These are phyloP conservation scores for Apiospora sp. DNA, from an alignment of 2,329 filamentous ascomycete genomes.

Conservation along the genomic window DNA sequence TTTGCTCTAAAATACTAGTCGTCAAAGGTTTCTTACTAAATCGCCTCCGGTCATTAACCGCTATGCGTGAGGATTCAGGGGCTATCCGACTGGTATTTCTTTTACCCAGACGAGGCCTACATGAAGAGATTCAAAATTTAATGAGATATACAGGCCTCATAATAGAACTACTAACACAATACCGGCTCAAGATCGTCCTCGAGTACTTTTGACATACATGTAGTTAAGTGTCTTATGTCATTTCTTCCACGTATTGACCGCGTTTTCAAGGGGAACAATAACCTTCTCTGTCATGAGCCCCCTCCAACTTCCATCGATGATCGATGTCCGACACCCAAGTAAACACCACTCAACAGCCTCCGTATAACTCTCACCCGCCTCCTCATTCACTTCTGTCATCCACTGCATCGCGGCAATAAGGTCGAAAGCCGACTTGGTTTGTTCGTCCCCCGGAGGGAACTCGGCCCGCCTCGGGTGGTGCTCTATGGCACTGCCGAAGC, in stretches of 20 bases:
- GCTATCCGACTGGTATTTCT: too few relatives aligned
- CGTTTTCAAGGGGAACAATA: neutral
- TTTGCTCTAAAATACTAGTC: too few relatives aligned
- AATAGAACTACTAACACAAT: too few relatives aligned
- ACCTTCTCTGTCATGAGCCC: neutral
- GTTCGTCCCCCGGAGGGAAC: neutral
- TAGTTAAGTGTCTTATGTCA: neutral
- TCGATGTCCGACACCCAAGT: neutral
- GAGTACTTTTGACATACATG: too few relatives aligned
- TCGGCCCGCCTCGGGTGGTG: neutral
- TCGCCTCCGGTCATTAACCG: too few relatives aligned
- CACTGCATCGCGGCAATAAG: neutral
- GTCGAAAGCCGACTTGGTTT: neutral
- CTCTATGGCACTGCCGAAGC: conserved; percentile 3
- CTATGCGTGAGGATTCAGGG: too few relatives aligned
- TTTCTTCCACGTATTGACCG: neutral
- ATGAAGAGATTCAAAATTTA: too few relatives aligned
- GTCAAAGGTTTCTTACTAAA: too few relatives aligned
- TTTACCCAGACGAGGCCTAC: too few relatives aligned
- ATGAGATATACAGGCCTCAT: too few relatives aligned
- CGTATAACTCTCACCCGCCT: neutral
- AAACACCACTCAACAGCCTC: conserved; percentile 9
- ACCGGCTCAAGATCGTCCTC: too few relatives aligned
- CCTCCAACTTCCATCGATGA: neutral
- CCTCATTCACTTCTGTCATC: neutral